These are phyloP conservation scores for Erythrobasidium yunnanense DNA, from an alignment of 768 basidiomycete genomes.

Conservation along the genomic window DNA sequence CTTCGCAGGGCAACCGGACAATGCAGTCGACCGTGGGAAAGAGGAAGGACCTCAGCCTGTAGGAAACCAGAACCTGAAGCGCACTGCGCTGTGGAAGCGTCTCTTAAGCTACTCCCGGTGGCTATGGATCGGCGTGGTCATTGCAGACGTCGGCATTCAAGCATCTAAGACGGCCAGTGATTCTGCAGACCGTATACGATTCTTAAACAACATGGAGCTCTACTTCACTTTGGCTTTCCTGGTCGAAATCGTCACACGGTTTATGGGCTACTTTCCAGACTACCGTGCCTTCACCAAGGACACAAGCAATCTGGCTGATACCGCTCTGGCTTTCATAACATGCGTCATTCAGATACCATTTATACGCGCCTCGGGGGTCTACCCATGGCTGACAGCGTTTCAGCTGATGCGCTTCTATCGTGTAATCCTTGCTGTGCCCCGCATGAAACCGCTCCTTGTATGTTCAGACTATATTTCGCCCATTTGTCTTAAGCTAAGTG, in stretches of 20 bases:
- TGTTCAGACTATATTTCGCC: slow-evolving; percentile 34
- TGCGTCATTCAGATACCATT: slow-evolving; percentile 74
- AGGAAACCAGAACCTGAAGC: background rate
- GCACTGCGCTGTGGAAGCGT: background rate
- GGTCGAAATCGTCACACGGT: slow-evolving; percentile 68
- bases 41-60: background rate
- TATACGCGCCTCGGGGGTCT: slow-evolving; percentile 55
- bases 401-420: slow-evolving; percentile 80
- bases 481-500: slow-evolving; percentile 14
- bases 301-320: slow-evolving; percentile 60
- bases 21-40: background rate
- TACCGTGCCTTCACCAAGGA: slow-evolving; percentile 64
- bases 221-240: slow-evolving; percentile 74
- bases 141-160: slow-evolving; percentile 61
- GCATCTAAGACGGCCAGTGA: slow-evolving; percentile 53
- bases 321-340: slow-evolving; percentile 60
- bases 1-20: slow-evolving; percentile 58
- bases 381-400: slow-evolving; percentile 83
- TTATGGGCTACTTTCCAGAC: slow-evolving; percentile 61
- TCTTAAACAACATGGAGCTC: slow-evolving; percentile 50
- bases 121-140: slow-evolving; percentile 66
- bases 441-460: slow-evolving; percentile 80
- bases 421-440: slow-evolving; percentile 75
- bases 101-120: slow-evolving; percentile 46
- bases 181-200: slow-evolving; percentile 29